A percentile compares a stretch with the other conserved stretches of the same genome.
Evolutionary conservation across 768 basidiomycete genomes (phyloP).

Genomic region (Cytidiella melzeri): DNA sequence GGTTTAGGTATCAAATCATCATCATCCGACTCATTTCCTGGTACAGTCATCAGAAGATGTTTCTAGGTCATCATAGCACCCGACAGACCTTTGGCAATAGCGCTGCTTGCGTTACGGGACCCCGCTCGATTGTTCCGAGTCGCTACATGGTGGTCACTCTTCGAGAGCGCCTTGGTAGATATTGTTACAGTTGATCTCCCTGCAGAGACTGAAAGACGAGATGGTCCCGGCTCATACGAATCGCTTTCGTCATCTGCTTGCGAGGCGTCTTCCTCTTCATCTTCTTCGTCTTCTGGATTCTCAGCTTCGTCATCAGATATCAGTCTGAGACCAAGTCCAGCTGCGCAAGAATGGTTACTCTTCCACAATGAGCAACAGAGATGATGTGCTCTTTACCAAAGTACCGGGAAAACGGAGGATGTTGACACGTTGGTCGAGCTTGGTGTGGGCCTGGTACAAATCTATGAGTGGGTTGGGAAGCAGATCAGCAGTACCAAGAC

Average conservation of each 20-base stretch:
- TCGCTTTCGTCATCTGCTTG: not conserved
- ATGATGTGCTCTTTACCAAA: not conserved
- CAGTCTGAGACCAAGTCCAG: not conserved
- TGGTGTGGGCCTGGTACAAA: no score
- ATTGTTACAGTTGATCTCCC: not conserved
- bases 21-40: not conserved
- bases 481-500: no score
- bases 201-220: not conserved
- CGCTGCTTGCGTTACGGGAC: not conserved
- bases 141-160: no score
- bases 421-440: no score
- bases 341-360: not conserved
- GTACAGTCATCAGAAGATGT: not conserved
- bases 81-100: not conserved
- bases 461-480: no score
- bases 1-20: not conserved
- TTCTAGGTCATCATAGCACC: not conserved
- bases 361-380: not conserved
- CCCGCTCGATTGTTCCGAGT: no score
- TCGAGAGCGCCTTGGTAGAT: not conserved
- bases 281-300: not conserved
- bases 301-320: not conserved
- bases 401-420: not conserved
- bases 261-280: not conserved
- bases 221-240: not conserved